Percentiles rank a stretch among this genome's conserved stretches.
These are phyloP conservation scores for Thelonectria discophora DNA, from an alignment of 2,329 filamentous ascomycete species.

Conservation along the genomic window DNA sequence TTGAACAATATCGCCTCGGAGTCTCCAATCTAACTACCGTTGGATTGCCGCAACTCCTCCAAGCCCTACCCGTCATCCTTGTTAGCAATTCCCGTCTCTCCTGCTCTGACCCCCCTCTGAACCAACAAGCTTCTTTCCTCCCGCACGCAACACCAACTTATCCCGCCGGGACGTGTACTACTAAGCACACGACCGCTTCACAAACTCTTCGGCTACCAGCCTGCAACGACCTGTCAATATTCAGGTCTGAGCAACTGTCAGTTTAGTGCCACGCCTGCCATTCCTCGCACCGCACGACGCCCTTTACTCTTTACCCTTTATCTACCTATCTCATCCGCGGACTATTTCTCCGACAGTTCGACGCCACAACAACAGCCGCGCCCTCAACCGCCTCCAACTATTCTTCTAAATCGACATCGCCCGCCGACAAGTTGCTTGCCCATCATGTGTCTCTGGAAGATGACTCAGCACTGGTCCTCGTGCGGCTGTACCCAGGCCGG, in stretches of 20 bases:
- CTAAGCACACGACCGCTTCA: slow-evolving; percentile 33
- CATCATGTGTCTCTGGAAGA: slow-evolving; percentile 49
- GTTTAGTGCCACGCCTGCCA: slow-evolving; percentile 24
- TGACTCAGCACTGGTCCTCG: slow-evolving; percentile 43
- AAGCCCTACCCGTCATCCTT: slow-evolving; percentile 2
- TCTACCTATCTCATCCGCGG: slow-evolving; percentile 27
- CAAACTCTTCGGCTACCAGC: slow-evolving; percentile 38
- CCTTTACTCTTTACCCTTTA: slow-evolving; percentile 12
- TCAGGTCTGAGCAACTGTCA: slow-evolving; percentile 23
- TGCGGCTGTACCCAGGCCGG: slow-evolving; percentile 45
- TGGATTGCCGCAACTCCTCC: slow-evolving; percentile 8
- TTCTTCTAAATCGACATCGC: not conserved
- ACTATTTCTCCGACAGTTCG: slow-evolving; percentile 4
- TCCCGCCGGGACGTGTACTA: slow-evolving; percentile 34
- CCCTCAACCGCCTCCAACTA: slow-evolving; percentile 1
- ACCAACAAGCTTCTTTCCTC: slow-evolving; percentile 33
- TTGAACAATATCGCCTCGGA: slow-evolving; percentile 8
- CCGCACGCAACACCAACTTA: slow-evolving; percentile 32
- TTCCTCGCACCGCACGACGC: slow-evolving; percentile 27
- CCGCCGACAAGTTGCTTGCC: not conserved
- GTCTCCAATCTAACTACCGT: slow-evolving; percentile 1
- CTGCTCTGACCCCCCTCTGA: slow-evolving; percentile 11
- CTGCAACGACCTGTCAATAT: slow-evolving; percentile 28
- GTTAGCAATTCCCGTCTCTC: slow-evolving; percentile 5
- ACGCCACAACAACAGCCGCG: slow-evolving; percentile 12